A percentile compares a stretch with the other conserved stretches of the same genome.
Conservation (phyloP, 805 yeast species). For the Metschnikowia arizonensis region DNA sequence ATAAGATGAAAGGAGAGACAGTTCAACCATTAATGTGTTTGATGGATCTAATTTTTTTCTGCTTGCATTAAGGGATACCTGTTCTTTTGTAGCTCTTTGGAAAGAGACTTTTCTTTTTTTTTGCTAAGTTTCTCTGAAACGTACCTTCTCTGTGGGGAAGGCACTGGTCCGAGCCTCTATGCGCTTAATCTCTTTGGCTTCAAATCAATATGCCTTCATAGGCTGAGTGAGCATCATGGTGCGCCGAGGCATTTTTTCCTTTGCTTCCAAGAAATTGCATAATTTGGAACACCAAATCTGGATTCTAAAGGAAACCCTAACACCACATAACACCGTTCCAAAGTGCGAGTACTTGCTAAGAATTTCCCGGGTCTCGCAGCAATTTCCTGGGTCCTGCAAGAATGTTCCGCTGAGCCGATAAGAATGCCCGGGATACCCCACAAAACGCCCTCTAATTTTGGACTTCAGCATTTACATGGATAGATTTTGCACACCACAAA, state of each 20-base stretch:
- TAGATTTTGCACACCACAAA: too few relatives aligned
- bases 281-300: neutral
- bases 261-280: neutral
- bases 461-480: too few relatives aligned
- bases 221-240: conserved; percentile 14
- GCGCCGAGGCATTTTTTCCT: conserved; percentile 8
- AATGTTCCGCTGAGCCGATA: conserved; percentile 3
- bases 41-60: too few relatives aligned
- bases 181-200: conserved; percentile 10
- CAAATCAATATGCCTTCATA: conserved; percentile 9
- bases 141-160: neutral
- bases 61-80: too few relatives aligned
- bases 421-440: conserved; percentile 1
- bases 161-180: conserved; percentile 7
- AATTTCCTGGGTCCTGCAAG: neutral
- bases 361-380: neutral
- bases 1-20: neutral
- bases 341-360: neutral
- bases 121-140: too few relatives aligned
- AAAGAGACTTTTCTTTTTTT: neutral
- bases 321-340: neutral
- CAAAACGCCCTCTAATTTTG: neutral
- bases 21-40: neutral
- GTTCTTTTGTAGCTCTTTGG: neutral
- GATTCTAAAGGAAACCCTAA: neutral